These are phyloP conservation scores for Mollisiaceae sp. DNA, from an alignment of 2,329 filamentous ascomycete species.

Conservation along the genomic window DNA sequence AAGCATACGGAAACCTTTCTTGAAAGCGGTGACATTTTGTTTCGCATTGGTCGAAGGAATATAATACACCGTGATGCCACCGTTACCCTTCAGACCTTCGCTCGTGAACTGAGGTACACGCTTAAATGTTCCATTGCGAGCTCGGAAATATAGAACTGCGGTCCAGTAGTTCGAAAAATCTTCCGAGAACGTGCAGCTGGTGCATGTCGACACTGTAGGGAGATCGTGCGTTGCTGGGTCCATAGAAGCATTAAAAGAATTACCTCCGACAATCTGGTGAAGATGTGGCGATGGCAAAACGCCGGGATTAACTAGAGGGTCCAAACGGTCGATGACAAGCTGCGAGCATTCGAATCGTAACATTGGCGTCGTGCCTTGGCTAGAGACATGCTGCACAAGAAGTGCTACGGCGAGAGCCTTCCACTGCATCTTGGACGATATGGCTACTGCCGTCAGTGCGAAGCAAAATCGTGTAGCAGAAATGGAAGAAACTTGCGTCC, in stretches of 20 bases:
- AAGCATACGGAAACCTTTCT: constrained; percentile 27
- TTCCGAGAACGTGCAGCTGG: constrained; percentile 30
- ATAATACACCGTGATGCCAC: constrained; percentile 32
- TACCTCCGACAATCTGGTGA: constrained; percentile 29
- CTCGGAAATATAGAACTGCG: constrained; percentile 34
- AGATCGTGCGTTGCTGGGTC: constrained; percentile 22
- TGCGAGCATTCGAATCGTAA: constrained; percentile 29
- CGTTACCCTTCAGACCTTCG: constrained; percentile 22
- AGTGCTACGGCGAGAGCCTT: constrained; percentile 15
- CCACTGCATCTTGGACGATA: constrained; percentile 25
- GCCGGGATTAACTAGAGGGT: constrained; percentile 27
- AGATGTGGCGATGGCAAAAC: constrained; percentile 25
- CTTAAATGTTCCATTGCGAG: constrained; percentile 28
- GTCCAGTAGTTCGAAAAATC: constrained; percentile 40
- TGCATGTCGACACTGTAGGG: constrained; percentile 22
- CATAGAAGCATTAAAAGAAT: constrained; percentile 29
- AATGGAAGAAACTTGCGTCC: neutral
- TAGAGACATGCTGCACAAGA: constrained; percentile 18
- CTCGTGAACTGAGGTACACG: constrained; percentile 25
- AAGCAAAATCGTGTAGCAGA: neutral
- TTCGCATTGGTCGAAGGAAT: constrained; percentile 17
- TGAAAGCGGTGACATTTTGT: constrained; percentile 24
- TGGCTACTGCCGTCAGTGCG: neutral
- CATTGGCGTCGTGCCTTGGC: constrained; percentile 25
- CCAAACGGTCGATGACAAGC: constrained; percentile 27